Evolutionary conservation across 2,329 filamentous ascomycete species (phyloP), one percentile per base, ranked within the genome.

Genomic region (Colletotrichum sojae): DNA sequence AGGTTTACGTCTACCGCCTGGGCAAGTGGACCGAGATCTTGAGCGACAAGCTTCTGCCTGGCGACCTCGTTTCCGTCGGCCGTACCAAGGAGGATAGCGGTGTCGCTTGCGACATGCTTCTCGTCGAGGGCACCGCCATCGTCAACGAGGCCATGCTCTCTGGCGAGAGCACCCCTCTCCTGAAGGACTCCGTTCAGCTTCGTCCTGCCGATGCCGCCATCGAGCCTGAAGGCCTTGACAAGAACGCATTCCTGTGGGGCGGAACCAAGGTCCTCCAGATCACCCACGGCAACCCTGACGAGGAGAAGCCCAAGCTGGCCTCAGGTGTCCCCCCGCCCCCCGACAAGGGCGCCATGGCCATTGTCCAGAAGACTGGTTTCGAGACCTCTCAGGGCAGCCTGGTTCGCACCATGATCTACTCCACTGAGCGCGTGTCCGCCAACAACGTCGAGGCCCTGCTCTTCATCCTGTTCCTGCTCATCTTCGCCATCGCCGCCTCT

Each of bases 121-220:
- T 99, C 54, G 91, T 99, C 36, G 95, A 98, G 80, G 97, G 96
- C 36, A 95, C 94, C 63, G 95, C 93, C 9, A 99, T 99, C 78
- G 96, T 99, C 76, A 99, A 99, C 83, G 96, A 99, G 82, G 97
- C 97, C 71, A 99, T 99, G 96, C 88, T 99, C 75, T 99, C 96
- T 4, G 96, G 96, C 72, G 96, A 99, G 83, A 98, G 95, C 79
- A 99, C 97, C 0, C 96, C 96, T 39, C 88, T 99, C 52, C 86
- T 99, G 75, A 99, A 99, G 82, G 96, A 99, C 76, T 99, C 96
- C 0, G 86, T 99, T 67, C 94, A 97, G 79, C 89, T 99, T 51
- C 92, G 96, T 71, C 95, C 96, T 6, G 88, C 87, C 20, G 92
- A 98, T 75, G 93, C 92, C 18, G 79, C 82, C 25, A 89, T 99